These are phyloP conservation scores for Boechera retrofracta DNA, from an alignment of 345 rosid genomes.

Conservation along the genomic window DNA sequence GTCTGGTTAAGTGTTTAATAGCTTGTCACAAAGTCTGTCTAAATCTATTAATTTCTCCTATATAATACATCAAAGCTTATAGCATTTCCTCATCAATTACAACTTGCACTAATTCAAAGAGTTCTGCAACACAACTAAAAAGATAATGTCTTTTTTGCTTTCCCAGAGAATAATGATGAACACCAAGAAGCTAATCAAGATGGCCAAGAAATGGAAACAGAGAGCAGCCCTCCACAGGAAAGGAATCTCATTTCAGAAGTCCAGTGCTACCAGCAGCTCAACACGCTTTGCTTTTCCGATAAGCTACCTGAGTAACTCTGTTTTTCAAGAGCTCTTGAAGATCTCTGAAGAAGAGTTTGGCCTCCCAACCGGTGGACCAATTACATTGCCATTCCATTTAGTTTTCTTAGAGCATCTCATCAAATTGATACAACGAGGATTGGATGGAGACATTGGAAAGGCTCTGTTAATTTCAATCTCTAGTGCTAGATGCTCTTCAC, in stretches of 20 bases:
- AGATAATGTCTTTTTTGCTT: not conserved
- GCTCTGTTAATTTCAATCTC: constrained; percentile 25
- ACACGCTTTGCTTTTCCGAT: not conserved
- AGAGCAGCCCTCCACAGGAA: constrained; percentile 28
- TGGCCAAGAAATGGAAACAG: constrained; percentile 33
- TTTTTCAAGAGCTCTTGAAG: constrained; percentile 37
- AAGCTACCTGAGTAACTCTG: constrained; percentile 23
- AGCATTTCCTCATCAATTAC: constrained; percentile 21
- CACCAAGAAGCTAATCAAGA: constrained; percentile 23
- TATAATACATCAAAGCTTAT: constrained; percentile 21
- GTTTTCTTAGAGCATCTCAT: not conserved
- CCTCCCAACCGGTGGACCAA: not conserved
- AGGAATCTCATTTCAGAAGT: constrained; percentile 29
- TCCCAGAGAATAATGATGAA: constrained; percentile 13
- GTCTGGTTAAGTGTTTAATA: not conserved
- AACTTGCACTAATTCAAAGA: constrained; percentile 9
- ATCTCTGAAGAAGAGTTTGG: not conserved
- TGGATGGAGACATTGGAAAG: constrained; percentile 6
- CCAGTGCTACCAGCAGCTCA: constrained; percentile 3
- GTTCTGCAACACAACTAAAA: not conserved
- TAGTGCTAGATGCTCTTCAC: constrained; percentile 9
- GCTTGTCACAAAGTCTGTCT: not conserved
- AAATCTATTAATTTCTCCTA: not conserved
- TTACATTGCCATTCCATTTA: not conserved
- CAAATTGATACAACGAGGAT: not conserved